Conservation (phyloP, 176 grass and related monocot genomes). For the Otatea glauca region DNA sequence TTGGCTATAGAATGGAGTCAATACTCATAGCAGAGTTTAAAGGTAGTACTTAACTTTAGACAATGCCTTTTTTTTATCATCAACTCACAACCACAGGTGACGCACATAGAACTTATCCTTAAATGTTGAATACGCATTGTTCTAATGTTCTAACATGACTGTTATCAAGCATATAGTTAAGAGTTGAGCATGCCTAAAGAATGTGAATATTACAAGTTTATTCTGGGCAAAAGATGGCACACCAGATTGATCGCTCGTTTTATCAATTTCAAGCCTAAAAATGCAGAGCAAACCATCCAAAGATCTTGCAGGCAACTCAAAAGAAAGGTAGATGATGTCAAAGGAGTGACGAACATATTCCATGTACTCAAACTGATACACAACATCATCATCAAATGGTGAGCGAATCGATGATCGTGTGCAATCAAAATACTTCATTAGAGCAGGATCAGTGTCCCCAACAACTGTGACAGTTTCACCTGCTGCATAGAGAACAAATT, state of each 20-base stretch:
- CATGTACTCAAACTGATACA: slow-evolving; percentile 98
- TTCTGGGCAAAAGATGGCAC: slow-evolving; percentile 14
- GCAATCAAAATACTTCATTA: slow-evolving; percentile 98
- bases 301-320: slow-evolving; percentile 9
- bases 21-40: slow-evolving; percentile 23
- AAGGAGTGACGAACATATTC: slow-evolving; percentile 84
- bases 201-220: neutral
- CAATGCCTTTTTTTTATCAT: neutral
- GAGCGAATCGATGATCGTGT: slow-evolving; percentile 78
- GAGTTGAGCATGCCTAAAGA: slow-evolving; percentile 15
- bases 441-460: slow-evolving; percentile 81
- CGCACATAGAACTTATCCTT: neutral
- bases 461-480: slow-evolving; percentile 92
- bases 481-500: slow-evolving; percentile 39
- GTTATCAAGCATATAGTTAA: slow-evolving; percentile 1
- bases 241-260: slow-evolving; percentile 16
- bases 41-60: neutral
- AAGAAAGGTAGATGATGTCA: neutral
- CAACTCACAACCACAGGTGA: neutral
- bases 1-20: neutral
- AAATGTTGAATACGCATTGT: neutral
- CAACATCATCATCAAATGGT: slow-evolving; percentile 89
- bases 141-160: neutral
- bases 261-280: slow-evolving; percentile 37
- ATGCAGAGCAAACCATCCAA: slow-evolving; percentile 14